Evolutionary conservation across 768 basidiomycete genomes (phyloP), one percentile per base, ranked within the genome.

Genomic region (Plicaturopsis crispa): DNA sequence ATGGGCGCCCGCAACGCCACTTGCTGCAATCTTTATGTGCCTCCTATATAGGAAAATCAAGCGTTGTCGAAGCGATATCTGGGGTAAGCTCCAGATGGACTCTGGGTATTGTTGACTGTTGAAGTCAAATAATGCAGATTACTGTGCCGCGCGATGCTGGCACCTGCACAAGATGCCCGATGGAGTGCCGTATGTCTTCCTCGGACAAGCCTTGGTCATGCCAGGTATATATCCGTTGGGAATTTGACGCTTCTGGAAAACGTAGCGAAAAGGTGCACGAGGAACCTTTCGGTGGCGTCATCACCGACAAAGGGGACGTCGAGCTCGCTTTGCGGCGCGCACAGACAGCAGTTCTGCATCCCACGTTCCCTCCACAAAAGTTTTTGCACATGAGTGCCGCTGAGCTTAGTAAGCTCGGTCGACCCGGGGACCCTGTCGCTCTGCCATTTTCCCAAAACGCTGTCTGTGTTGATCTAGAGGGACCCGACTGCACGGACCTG

Each of bases 41-140:
- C 10, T 28, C 1, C 24, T 6, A 20, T 17, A 34, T 31, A 57
- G 57, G 65, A 3, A 69, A 69, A 46, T 68, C 65, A 1, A 63
- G 61, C 31, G 55, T 73, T 6, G 69, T 74, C 2, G 72, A 73
- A 45, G 67, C 73, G 1, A 70, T 75, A 16, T 66, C 66, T 8
- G 67, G 67, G 11, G 68, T 70, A 41, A 38, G 55, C 34, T 39
- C 46, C 44, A 47, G 14, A 10, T 21, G 40, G 31, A 11, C 23
- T 18, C 21, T 22, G 18, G 12, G 16, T 17, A 21, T 33, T 24
- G 10, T 21, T 18, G 10, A 26, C 18, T 30, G 8, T 1, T 42
- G 53, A 11, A 48, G 14, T 8, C 26, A 28, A 8, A 14, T 28
- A 17, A 12, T 31, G 11, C 43, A 67, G 65, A 71, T 73, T 41